phyloP scores from a whole-genome alignment of 441 rosid genomes.

The Croton laevigatus region DNA sequence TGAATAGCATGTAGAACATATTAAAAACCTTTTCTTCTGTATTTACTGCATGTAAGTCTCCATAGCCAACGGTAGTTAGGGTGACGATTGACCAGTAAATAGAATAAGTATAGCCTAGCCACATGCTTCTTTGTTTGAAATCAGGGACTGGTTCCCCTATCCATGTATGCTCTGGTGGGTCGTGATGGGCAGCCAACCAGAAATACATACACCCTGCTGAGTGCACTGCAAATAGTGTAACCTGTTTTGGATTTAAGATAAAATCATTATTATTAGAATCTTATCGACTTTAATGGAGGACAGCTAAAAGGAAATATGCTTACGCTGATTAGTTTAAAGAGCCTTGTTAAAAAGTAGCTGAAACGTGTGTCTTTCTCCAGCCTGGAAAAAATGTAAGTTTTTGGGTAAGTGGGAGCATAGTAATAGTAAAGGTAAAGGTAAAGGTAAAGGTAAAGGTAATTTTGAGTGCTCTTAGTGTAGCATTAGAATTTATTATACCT shows the following conservation, averaged over 20 bases:
- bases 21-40: constrained; percentile 67
- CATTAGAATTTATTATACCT: constrained; percentile 36
- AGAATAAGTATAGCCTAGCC: constrained; percentile 88
- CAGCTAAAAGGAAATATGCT: constrained; percentile 22
- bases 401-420: not conserved
- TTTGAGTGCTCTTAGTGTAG: not conserved
- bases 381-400: constrained; percentile 29
- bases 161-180: constrained; percentile 53
- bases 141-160: constrained; percentile 51
- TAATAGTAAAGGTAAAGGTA: not conserved
- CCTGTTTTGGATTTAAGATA: constrained; percentile 39
- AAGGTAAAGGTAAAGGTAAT: not conserved
- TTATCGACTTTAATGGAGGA: not conserved
- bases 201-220: constrained; percentile 76
- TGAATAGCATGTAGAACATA: constrained; percentile 81
- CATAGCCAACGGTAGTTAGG: constrained; percentile 89
- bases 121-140: constrained; percentile 63
- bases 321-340: constrained; percentile 61
- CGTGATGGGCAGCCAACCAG: constrained; percentile 66
- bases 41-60: constrained; percentile 82
- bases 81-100: constrained; percentile 93
- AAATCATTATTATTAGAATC: not conserved
- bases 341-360: constrained; percentile 68
- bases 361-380: constrained; percentile 82
- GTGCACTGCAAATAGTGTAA: constrained; percentile 72